Conservation (phyloP, 2,329 filamentous ascomycete species). For the Blumeria hordei region DNA sequence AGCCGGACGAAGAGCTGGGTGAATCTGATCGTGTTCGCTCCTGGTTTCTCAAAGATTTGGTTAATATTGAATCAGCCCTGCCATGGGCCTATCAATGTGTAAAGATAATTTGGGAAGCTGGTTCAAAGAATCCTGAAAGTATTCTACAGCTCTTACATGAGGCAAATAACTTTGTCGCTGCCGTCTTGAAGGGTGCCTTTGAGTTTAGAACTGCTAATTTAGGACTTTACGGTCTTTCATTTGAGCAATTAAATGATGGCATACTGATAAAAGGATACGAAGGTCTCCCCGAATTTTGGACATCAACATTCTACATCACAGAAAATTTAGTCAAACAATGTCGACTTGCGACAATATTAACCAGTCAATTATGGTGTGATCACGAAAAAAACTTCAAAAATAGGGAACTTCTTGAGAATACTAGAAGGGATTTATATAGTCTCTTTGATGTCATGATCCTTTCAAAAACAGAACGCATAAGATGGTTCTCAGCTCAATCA, state of each 20-base stretch:
- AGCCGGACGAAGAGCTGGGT: constrained; percentile 35
- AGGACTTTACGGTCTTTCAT: constrained; percentile 44
- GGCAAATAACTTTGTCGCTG: constrained; percentile 49
- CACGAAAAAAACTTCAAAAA: constrained; percentile 10
- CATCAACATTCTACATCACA: constrained; percentile 38
- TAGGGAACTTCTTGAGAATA: constrained; percentile 17
- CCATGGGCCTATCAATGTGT: constrained; percentile 60
- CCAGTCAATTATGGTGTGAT: constrained; percentile 15
- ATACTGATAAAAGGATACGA: constrained; percentile 40
- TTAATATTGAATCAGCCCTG: constrained; percentile 47
- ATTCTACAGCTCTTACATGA: constrained; percentile 22
- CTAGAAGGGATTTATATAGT: constrained; percentile 25
- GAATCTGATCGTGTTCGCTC: constrained; percentile 61
- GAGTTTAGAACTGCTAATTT: constrained; percentile 50
- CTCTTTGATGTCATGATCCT: constrained; percentile 33
- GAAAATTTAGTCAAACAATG: constrained; percentile 36
- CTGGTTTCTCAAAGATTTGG: constrained; percentile 62
- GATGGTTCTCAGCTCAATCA: constrained; percentile 29
- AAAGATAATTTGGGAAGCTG: constrained; percentile 43
- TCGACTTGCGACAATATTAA: constrained; percentile 22
- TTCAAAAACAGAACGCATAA: constrained; percentile 32
- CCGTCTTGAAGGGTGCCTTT: constrained; percentile 36
- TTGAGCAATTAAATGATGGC: constrained; percentile 40
- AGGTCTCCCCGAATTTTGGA: constrained; percentile 64
- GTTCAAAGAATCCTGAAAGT: constrained; percentile 27